Percentiles rank a stretch among this genome's conserved stretches.
Evolutionary conservation across 75 land plant genomes (phyloP).

Genomic region (Cryptomeria japonica): DNA sequence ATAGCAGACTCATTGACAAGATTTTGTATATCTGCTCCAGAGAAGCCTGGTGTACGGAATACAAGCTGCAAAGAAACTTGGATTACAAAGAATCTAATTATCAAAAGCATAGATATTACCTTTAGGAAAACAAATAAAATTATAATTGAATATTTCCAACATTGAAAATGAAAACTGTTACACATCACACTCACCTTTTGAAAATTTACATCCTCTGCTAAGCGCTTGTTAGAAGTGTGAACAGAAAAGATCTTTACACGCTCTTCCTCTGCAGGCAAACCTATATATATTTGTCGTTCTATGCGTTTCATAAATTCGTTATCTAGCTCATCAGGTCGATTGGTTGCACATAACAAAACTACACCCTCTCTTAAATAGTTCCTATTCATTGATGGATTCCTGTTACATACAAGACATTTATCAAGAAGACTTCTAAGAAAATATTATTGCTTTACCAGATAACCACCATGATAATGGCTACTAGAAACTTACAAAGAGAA

Average conservation of each 20-base stretch:
- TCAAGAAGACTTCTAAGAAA: neutral
- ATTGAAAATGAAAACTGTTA: neutral
- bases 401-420: neutral
- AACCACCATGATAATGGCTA: neutral
- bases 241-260: constrained; percentile 85
- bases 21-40: constrained; percentile 93
- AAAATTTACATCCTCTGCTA: constrained; percentile 89
- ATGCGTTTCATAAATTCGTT: constrained; percentile 78
- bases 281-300: constrained; percentile 87
- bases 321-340: constrained; percentile 91
- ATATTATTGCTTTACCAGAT: neutral
- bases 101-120: neutral
- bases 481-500: no score
- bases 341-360: constrained; percentile 93
- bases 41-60: constrained; percentile 91
- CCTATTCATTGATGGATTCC: neutral
- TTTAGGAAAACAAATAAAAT: neutral
- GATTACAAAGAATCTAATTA: neutral
- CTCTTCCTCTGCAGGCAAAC: constrained; percentile 88
- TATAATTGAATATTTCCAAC: neutral
- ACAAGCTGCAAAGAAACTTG: constrained; percentile 66
- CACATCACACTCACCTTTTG: constrained; percentile 41
- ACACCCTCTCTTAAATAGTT: constrained; percentile 72
- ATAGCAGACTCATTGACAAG: constrained; percentile 91
- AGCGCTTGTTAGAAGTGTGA: constrained; percentile 65